Base-by-base conservation (phyloP, 1,284 basidiomycete species). In the Microbotryum violaceum region DNA sequence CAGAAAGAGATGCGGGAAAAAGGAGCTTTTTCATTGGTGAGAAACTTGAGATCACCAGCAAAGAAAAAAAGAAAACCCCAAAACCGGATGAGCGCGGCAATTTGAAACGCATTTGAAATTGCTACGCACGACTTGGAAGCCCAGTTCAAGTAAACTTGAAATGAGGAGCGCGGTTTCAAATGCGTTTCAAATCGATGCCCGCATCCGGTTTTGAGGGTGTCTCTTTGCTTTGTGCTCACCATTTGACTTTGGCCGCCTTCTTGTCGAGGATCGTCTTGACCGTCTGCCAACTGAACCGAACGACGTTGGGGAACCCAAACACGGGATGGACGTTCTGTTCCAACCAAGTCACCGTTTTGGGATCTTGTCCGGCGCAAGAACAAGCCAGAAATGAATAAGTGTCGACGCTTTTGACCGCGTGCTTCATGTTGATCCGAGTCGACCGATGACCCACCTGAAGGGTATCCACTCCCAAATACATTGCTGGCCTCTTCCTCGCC, bases 221-320 rank as follows among this genome's bases (percentile, higher is more conserved):
- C 27, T 27, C 27, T 27, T 27, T 27, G 27, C 27, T 27, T 6
- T 27, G 27, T 27, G 27, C 82, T 44, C 57, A 90, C 92, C 92
- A 96, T 77, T 86, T 83, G 29, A 89, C 85, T 6, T 79, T 72
- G 71, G 89, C 84, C 0, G 81, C 90, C 51, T 85, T 78, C 71
- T 90, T 90, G 50, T 96, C 91, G 18, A 98, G 78, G 8, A 87
- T 76, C 1, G 91, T 83, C 73, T 93, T 94, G 64, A 93, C 84
- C 0, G 94, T 97, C 1, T 88, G 86, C 94, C 94, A 98, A 8
- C 89, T 93, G 77, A 98, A 98, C 16, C 96, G 83, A 6, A 86
- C 92, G 51, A 97, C 78, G 14, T 85, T 87, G 0, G 93, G 92
- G 74, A 86, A 97, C 3, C 94, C 94, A 74, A 98, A 98, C 1